Evolutionary conservation across 2,329 filamentous ascomycete species (phyloP), one percentile per base, ranked within the genome.

Genomic region (Chaetomiaceae sp.): DNA sequence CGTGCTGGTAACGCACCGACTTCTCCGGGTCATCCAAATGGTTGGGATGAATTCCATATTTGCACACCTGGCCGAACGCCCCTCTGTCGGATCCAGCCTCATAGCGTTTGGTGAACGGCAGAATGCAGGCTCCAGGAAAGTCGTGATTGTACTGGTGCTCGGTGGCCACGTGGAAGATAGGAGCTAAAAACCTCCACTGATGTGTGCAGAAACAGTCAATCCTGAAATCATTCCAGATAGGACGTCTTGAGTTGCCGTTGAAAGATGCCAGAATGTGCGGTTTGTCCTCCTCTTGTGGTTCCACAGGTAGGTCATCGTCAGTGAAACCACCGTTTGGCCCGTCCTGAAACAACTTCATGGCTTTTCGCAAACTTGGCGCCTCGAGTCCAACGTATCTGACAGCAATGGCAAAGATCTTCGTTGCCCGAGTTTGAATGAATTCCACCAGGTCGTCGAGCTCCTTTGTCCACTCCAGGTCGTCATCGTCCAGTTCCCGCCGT

Each of bases 151-250:
- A 43, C 22, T 34, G n/a, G 29, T 6, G 20, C 15, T 24, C 19
- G 11, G 27, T 45, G 19, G 36, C 42, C 3, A 34, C 36, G 11
- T 39, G 15, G 19, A 49, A 37, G 1, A 49, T 30, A 1, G 42
- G 47, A 8, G 38, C 42, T 18, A 49, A 17, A 26, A 45, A 41
- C 3, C 27, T 26, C 47, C 42, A 49, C 29, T 49, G 47, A 2
- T 18, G 3, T 12, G 14, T 27, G 18, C 24, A 49, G 24, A 45
- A 49, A 7, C 15, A 29, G 7, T 14, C 9, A 12, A 49, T 42
- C 22, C 26, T 37, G 4, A 19, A 3, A 10, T 18, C 18, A 8
- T 20, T 37, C 44, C 38, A 47, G 17, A 47, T 26, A 17, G 29
- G 18, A 14, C 19, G 39, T 6, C 27, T 12, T 14, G 12, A 29